A percentile compares a stretch with the other conserved stretches of the same genome.
phyloP scores from a whole-genome alignment of 1,284 basidiomycete genomes.

The Exobasidium rhododendri region DNA sequence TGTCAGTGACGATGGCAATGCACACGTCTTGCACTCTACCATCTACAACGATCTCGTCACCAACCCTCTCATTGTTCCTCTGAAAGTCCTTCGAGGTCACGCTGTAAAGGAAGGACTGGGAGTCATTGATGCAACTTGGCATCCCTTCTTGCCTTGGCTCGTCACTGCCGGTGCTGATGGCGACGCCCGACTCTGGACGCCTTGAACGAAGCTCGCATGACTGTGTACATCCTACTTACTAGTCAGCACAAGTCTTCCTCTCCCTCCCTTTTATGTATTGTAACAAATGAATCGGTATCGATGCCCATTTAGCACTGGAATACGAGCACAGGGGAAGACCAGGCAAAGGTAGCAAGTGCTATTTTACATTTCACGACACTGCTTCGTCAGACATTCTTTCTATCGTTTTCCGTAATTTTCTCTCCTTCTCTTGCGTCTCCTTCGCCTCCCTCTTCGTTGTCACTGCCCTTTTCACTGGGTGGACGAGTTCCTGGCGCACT shows the following conservation, averaged over 20 bases:
- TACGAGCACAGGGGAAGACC: too few relatives aligned
- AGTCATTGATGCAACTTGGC: slow-evolving; percentile 86
- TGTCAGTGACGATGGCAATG: slow-evolving; percentile 90
- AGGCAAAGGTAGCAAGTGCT: too few relatives aligned
- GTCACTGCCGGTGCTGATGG: slow-evolving; percentile 91
- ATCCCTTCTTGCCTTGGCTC: slow-evolving; percentile 84
- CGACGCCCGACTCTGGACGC: slow-evolving; percentile 73
- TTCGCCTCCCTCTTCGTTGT: not conserved
- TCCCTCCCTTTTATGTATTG: not conserved
- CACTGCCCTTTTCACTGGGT: slow-evolving; percentile 2
- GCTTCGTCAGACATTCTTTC: not conserved
- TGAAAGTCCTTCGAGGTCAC: slow-evolving; percentile 93
- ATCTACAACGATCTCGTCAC: slow-evolving; percentile 79
- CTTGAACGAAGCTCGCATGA: slow-evolving; percentile 12
- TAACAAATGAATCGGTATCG: too few relatives aligned
- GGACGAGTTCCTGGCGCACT: not conserved
- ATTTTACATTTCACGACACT: too few relatives aligned
- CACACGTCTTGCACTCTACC: slow-evolving; percentile 93
- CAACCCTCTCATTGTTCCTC: slow-evolving; percentile 91
- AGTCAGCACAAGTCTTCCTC: not conserved
- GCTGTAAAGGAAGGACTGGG: slow-evolving; percentile 78
- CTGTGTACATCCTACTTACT: not conserved
- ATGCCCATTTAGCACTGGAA: not conserved
- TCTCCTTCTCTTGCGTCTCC: not conserved
- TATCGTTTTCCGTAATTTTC: not conserved